phyloP scores from a whole-genome alignment of 75 land plant species.

The Chamaecyparis obtusa region DNA sequence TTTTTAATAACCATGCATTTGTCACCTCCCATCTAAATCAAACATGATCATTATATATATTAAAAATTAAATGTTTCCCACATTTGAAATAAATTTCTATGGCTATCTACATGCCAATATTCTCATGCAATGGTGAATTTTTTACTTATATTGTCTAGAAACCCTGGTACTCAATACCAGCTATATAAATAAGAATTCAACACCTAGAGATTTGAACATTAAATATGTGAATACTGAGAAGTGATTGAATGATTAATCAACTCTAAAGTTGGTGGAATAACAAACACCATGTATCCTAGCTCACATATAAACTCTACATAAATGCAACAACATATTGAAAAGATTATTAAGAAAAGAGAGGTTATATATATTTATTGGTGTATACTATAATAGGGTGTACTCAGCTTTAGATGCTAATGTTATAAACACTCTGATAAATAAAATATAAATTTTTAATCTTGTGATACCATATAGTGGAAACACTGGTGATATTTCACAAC shows the following conservation, averaged over 20 bases:
- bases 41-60: no score
- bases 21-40: no score
- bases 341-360: not conserved
- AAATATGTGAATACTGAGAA: not conserved
- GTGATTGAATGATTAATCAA: not conserved
- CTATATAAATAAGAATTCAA: not conserved
- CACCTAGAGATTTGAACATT: not conserved
- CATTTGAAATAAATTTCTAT: no score
- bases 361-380: not conserved
- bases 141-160: no score
- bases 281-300: not conserved
- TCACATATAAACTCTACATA: not conserved
- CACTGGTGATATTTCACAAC: no score
- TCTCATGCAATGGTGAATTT: no score
- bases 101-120: no score
- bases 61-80: no score
- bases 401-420: conserved; percentile 4
- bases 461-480: not conserved
- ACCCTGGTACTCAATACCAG: no score
- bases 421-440: not conserved
- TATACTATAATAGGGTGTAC: not conserved
- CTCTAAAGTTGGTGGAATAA: not conserved
- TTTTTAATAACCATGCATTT: no score
- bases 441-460: not conserved
- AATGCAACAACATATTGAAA: not conserved